A percentile compares a stretch with the other conserved stretches of the same genome.
Conservation (phyloP, 2,329 filamentous ascomycete species). For the Dactylellina cionopaga region DNA sequence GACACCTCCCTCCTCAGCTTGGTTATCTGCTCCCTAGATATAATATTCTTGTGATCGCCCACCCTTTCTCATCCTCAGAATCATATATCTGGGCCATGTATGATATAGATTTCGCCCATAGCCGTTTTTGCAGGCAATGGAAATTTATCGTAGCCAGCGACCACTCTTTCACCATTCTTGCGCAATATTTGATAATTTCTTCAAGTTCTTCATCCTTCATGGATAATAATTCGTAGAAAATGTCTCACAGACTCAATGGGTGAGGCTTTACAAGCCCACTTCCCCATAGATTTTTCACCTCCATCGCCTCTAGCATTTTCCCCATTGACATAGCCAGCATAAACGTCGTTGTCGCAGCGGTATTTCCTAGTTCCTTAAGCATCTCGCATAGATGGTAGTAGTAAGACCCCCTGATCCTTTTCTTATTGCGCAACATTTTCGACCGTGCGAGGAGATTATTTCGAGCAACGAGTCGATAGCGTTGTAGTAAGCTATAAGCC, state of each 20-base stretch:
- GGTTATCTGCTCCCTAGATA: too few relatives aligned
- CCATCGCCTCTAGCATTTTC: not conserved
- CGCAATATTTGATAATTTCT: not conserved
- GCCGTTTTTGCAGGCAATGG: not conserved
- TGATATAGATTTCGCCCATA: too few relatives aligned
- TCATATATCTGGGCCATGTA: too few relatives aligned
- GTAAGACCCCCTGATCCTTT: not conserved
- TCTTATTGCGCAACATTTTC: not conserved
- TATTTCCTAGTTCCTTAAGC: not conserved
- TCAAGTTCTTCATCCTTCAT: not conserved
- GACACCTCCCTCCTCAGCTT: too few relatives aligned
- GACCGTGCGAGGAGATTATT: not conserved
- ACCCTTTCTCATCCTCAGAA: too few relatives aligned
- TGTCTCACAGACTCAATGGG: not conserved
- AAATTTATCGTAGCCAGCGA: not conserved
- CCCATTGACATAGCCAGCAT: not conserved
- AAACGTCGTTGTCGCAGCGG: not conserved
- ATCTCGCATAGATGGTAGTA: constrained; percentile 2
- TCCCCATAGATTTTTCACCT: not conserved
- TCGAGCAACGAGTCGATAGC: too few relatives aligned
- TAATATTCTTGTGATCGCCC: too few relatives aligned
- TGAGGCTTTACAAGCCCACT: not conserved
- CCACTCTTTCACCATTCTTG: not conserved
- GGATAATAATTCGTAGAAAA: not conserved
- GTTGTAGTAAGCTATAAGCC: too few relatives aligned